Percentiles rank a stretch among this genome's conserved stretches.
Evolutionary conservation across 192 early-diverging fungal genomes (phyloP).

Genomic region (Coemansia sp.): DNA sequence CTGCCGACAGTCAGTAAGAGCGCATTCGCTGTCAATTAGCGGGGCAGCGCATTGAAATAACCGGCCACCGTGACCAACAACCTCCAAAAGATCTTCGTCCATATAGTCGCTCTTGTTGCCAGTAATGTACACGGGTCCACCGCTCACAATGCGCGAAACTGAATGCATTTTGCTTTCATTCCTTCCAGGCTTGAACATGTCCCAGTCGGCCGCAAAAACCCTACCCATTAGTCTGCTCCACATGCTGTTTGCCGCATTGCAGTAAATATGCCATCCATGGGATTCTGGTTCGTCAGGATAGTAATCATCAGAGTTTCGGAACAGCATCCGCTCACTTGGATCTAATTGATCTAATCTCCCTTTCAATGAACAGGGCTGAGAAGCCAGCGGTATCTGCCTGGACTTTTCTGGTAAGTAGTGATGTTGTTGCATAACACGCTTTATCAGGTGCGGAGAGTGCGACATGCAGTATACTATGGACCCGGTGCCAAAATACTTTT

Average conservation of each 20-base stretch:
- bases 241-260: constrained; percentile 56
- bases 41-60: constrained; percentile 5
- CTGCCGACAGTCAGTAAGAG: constrained; percentile 37
- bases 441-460: constrained; percentile 49
- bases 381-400: background rate
- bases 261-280: constrained; percentile 61
- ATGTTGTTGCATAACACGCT: constrained; percentile 17
- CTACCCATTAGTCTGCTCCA: constrained; percentile 42
- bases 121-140: constrained; percentile 61
- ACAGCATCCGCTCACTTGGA: constrained; percentile 7
- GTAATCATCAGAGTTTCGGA: constrained; percentile 62
- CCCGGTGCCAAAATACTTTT: constrained; percentile 42
- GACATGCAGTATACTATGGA: constrained; percentile 60
- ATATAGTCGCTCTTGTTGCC: constrained; percentile 26
- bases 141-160: constrained; percentile 52
- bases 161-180: constrained; percentile 55
- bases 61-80: constrained; percentile 1
- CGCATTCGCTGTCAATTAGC: constrained; percentile 15
- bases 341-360: background rate
- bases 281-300: constrained; percentile 51
- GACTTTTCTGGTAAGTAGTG: background rate
- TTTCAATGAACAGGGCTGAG: background rate
- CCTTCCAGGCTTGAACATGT: constrained; percentile 60
- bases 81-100: background rate
- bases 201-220: constrained; percentile 54